Evolutionary conservation across 164 flowering plant genomes (phyloP).

Genomic region (Malania oleifera): DNA sequence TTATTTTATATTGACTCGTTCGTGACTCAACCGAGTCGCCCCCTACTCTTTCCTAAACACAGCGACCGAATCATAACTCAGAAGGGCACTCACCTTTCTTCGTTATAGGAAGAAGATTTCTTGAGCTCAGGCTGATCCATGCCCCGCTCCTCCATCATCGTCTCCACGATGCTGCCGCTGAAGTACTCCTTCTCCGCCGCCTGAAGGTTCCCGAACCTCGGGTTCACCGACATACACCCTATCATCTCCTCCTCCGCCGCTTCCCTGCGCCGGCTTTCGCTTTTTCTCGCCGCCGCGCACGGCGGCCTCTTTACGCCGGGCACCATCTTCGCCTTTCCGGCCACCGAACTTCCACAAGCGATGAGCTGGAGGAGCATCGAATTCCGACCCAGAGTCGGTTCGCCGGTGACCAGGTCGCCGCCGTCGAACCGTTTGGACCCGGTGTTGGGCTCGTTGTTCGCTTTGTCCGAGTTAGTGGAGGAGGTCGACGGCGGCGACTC

Average conservation of each 20-base stretch:
- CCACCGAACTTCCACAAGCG: constrained; percentile 55
- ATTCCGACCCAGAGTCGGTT: constrained; percentile 30
- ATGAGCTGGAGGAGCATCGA: constrained; percentile 66
- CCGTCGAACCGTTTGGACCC: constrained; percentile 31
- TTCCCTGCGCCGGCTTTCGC: constrained; percentile 31
- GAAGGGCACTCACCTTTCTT: constrained; percentile 47
- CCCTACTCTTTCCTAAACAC: no score
- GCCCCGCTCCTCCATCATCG: constrained; percentile 33
- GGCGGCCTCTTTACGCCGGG: constrained; percentile 14
- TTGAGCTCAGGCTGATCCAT: constrained; percentile 30
- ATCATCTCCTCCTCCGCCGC: constrained; percentile 42
- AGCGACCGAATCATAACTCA: background rate
- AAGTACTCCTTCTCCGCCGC: constrained; percentile 83
- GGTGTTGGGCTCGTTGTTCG: constrained; percentile 8
- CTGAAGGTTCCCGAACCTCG: constrained; percentile 67
- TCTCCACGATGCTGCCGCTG: constrained; percentile 86
- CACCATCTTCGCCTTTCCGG: constrained; percentile 24
- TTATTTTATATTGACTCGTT: no score
- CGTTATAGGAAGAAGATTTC: constrained; percentile 67
- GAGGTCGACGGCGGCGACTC: constrained; percentile 46
- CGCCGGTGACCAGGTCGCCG: constrained; percentile 17
- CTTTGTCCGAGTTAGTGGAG: constrained; percentile 32
- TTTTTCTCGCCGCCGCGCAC: constrained; percentile 10
- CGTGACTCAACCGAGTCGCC: no score
- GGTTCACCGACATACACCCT: constrained; percentile 75